Conservation (phyloP, 352 stramenopile species). For the Halophytophthora polymorphica region DNA sequence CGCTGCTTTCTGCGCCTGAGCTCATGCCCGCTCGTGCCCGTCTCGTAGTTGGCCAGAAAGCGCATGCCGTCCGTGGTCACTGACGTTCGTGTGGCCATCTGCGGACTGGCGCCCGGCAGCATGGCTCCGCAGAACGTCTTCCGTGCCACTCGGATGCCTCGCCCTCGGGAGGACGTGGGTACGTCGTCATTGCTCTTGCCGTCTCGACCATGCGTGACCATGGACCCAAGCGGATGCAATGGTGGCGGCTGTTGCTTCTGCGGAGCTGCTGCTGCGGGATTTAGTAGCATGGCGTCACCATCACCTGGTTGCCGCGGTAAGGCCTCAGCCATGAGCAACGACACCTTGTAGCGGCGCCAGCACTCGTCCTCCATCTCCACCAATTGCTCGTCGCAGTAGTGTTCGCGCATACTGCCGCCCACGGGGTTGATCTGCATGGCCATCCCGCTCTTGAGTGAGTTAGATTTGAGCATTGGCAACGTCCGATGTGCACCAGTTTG, state of each 20-base stretch:
- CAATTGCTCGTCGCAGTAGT: conserved; percentile 44
- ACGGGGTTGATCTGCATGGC: conserved; percentile 55
- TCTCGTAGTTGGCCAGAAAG: conserved; percentile 58
- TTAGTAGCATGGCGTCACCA: too few species aligned
- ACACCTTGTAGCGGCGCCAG: conserved; percentile 70
- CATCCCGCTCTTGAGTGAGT: conserved; percentile 48
- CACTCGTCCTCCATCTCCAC: conserved; percentile 68
- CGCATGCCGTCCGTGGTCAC: conserved; percentile 59
- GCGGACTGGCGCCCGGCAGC: conserved; percentile 19
- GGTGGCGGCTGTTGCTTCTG: background rate
- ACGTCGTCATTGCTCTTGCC: conserved; percentile 12
- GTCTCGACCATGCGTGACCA: too few species aligned
- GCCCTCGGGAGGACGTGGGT: conserved; percentile 16
- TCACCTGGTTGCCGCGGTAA: conserved; percentile 15
- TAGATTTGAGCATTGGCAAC: conserved; percentile 30
- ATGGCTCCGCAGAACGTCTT: conserved; percentile 42
- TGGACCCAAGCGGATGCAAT: background rate
- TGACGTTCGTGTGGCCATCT: conserved; percentile 23
- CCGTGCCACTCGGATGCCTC: conserved; percentile 19
- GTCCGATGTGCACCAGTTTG: conserved; percentile 4
- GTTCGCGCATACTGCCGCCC: conserved; percentile 42
- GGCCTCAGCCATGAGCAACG: conserved; percentile 49
- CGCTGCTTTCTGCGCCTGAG: conserved; percentile 2
- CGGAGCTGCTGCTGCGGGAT: background rate
- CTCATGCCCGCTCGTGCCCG: conserved; percentile 12